Conservation (phyloP, 2,329 filamentous ascomycete genomes). For the Ophiostoma angusticollis region DNA sequence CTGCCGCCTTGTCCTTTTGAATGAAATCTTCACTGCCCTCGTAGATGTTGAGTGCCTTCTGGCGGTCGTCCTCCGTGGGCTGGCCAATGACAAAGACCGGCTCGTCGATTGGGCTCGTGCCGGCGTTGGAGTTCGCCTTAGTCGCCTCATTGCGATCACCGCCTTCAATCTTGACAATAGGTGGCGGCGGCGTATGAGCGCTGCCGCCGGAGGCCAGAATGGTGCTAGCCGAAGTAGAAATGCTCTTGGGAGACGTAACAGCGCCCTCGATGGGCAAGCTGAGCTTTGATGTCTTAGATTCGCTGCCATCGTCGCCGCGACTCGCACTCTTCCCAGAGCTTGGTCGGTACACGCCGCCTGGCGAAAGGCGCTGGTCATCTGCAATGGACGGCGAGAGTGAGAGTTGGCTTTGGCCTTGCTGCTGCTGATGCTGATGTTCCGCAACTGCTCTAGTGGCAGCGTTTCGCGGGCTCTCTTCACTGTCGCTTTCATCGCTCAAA, state of each 20-base stretch:
- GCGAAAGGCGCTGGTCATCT: conserved; percentile 4
- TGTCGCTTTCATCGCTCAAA: conserved; percentile 39
- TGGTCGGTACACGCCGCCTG: neutral
- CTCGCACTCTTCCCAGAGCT: conserved; percentile 4
- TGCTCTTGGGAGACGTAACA: conserved; percentile 22
- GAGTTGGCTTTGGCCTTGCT: neutral
- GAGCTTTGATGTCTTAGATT: conserved; percentile 22
- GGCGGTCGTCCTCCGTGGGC: conserved; percentile 55
- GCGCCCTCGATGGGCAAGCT: conserved; percentile 31
- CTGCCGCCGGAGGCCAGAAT: conserved; percentile 23
- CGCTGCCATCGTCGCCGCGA: conserved; percentile 22
- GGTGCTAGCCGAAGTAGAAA: conserved; percentile 22
- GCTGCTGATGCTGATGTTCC: conserved; percentile 3
- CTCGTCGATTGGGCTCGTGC: too few relatives aligned
- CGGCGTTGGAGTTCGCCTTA: conserved; percentile 21
- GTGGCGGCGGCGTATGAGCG: conserved; percentile 20
- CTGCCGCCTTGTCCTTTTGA: conserved; percentile 64
- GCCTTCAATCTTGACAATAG: conserved; percentile 32
- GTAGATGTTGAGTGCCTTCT: conserved; percentile 71
- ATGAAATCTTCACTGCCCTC: conserved; percentile 75
- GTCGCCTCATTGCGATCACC: neutral
- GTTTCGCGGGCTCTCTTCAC: conserved; percentile 26
- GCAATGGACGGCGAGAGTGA: conserved; percentile 12
- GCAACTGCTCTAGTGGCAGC: conserved; percentile 7
- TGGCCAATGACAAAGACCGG: conserved; percentile 45